Evolutionary conservation across 176 grass and related monocot genomes (phyloP), one percentile per base, ranked within the genome.

Genomic region (Leersia perrieri): DNA sequence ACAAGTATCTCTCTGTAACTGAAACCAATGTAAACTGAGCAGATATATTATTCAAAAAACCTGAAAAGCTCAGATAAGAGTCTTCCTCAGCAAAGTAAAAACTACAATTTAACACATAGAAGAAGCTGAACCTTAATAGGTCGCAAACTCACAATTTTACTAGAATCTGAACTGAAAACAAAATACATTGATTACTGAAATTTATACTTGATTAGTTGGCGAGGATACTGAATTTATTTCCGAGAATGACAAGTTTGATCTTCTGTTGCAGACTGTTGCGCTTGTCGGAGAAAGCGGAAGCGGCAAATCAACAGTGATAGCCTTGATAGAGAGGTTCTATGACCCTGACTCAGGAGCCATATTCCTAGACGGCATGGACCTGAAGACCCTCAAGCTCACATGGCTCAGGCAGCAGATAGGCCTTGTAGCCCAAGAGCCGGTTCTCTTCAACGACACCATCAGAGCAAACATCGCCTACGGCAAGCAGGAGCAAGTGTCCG

Each of bases 231-330:
- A 78, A 68, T 31, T 65, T 51, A 16, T 57, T 57, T 57, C 2
- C 2, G 22, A 57, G 51, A 2, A 20, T 68, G n/a, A 76, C 53
- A 58, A 45, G 29, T 69, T 63, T 25, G 2, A 30, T 78, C 30
- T 20, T 25, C 25, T 72, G 32, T 55, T 84, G 53, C 70, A 95
- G 93, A 95, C 84, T 65, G 65, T 95, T 73, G 93, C 93, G 34
- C 84, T 95, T 33, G 89, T 95, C 1, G 93, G 93, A 40, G 87
- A 95, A 72, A 95, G 93, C n/a, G 93, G 93, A 62, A 86, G 89
- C 23, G 93, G 93, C 30, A 95, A 95, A 84, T 95, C 93, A 3
- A 92, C 93, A 1, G 87, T 95, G n/a, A 86, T 95, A 44, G 77
- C 87, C 5, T 86, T 95, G 55, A 76, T 95, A 8, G 89, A 92